phyloP scores from a whole-genome alignment of 73 alveolate genomes.

The Symbiodinium natans region DNA sequence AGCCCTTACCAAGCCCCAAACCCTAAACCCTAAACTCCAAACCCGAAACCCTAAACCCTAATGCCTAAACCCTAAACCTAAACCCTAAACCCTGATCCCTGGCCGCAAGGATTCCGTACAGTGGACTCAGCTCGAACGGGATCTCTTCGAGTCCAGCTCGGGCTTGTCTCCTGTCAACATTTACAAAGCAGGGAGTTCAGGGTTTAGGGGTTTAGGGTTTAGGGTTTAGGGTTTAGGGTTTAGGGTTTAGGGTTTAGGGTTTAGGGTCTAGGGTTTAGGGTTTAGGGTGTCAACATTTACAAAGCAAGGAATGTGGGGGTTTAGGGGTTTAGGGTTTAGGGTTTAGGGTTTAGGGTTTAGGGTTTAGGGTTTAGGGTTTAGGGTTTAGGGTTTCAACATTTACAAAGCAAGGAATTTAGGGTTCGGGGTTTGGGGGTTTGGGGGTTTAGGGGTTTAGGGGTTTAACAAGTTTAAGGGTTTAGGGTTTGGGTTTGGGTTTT shows the following conservation, averaged over 20 bases:
- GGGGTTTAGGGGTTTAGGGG: neutral
- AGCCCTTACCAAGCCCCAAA: neutral
- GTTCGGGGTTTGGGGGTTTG: neutral
- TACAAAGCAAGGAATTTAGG: neutral
- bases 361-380: no score
- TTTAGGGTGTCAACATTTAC: no score
- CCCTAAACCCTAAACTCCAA: neutral
- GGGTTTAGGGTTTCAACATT: neutral
- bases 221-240: neutral
- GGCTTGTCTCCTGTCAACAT: neutral
- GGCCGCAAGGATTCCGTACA: conserved; percentile 4
- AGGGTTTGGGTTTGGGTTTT: no score
- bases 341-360: neutral
- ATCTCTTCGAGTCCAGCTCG: neutral
- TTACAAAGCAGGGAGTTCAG: no score
- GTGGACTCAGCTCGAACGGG: conserved; percentile 8
- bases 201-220: no score
- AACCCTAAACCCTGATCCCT: neutral
- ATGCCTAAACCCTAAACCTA: neutral
- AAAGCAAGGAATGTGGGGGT: neutral
- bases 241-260: neutral
- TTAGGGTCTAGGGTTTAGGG: no score
- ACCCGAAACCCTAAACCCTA: neutral
- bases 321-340: neutral
- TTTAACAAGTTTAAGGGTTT: neutral